phyloP scores from a whole-genome alignment of 768 basidiomycete species.

The Lactifluus piperatus region DNA sequence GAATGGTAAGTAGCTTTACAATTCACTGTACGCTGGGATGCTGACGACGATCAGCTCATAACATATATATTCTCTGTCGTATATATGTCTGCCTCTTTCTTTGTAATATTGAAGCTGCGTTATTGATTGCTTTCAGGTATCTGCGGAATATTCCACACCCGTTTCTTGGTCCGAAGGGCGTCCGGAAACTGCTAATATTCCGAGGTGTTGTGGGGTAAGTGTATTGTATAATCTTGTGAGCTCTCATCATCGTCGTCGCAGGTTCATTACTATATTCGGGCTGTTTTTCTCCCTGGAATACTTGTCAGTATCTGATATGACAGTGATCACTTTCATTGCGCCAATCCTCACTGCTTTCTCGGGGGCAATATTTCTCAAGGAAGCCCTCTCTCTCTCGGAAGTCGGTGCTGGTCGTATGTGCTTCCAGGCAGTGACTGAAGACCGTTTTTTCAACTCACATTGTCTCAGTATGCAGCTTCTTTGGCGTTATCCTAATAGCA shows the following conservation, averaged over 20 bases:
- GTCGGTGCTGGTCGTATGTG: constrained; percentile 42
- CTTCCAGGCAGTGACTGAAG: neutral
- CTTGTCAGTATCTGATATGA: constrained; percentile 70
- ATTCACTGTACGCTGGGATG: neutral
- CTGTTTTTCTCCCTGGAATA: constrained; percentile 63
- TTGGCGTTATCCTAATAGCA: constrained; percentile 76
- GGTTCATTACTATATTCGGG: constrained; percentile 64
- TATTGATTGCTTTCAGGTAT: constrained; percentile 23
- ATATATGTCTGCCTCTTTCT: constrained; percentile 34
- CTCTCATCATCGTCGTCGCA: constrained; percentile 22
- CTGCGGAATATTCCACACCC: constrained; percentile 44
- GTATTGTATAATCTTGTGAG: neutral
- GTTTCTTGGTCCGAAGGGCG: constrained; percentile 57
- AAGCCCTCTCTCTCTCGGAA: constrained; percentile 47
- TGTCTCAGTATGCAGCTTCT: constrained; percentile 47
- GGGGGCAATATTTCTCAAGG: constrained; percentile 54
- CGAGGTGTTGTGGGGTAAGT: constrained; percentile 54
- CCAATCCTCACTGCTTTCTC: constrained; percentile 58
- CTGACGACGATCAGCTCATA: constrained; percentile 32
- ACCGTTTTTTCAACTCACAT: neutral
- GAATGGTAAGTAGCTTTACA: constrained; percentile 39
- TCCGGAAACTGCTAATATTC: constrained; percentile 45
- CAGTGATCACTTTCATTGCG: constrained; percentile 64
- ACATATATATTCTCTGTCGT: constrained; percentile 36
- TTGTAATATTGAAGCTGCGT: neutral